phyloP scores from a whole-genome alignment of 495 filamentous ascomycete genomes.

The Platismatia glauca region DNA sequence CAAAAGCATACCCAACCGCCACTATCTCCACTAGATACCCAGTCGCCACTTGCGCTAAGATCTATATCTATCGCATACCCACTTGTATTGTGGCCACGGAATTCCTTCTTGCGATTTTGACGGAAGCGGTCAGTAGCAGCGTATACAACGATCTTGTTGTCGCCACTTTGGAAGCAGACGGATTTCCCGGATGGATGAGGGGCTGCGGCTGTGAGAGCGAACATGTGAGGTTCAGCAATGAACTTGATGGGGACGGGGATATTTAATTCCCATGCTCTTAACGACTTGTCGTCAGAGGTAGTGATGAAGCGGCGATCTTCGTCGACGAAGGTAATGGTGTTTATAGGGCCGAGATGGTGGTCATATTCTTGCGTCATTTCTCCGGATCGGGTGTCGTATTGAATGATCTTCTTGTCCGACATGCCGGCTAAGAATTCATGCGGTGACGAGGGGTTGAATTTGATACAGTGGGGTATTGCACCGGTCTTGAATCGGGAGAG shows the following conservation, averaged over 20 bases:
- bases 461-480: conserved; percentile 89
- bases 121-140: conserved; percentile 88
- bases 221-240: conserved; percentile 96
- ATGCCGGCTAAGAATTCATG: conserved; percentile 94
- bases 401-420: conserved; percentile 97
- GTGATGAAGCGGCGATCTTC: conserved; percentile 93
- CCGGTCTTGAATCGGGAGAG: conserved; percentile 78
- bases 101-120: conserved; percentile 93
- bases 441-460: conserved; percentile 73
- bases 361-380: conserved; percentile 95
- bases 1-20: conserved; percentile 89
- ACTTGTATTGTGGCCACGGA: conserved; percentile 89
- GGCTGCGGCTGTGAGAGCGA: conserved; percentile 70
- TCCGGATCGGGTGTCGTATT: conserved; percentile 82
- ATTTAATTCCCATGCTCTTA: conserved; percentile 95
- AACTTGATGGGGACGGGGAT: conserved; percentile 88
- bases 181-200: conserved; percentile 85
- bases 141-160: conserved; percentile 97
- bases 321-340: conserved; percentile 95
- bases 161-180: conserved; percentile 81
- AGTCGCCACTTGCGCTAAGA: conserved; percentile 83
- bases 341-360: conserved; percentile 93
- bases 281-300: conserved; percentile 90
- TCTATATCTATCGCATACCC: conserved; percentile 87
- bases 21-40: conserved; percentile 73